Evolutionary conservation across 2,329 filamentous ascomycete genomes (phyloP).

Genomic region (Ophiostoma sp.): DNA sequence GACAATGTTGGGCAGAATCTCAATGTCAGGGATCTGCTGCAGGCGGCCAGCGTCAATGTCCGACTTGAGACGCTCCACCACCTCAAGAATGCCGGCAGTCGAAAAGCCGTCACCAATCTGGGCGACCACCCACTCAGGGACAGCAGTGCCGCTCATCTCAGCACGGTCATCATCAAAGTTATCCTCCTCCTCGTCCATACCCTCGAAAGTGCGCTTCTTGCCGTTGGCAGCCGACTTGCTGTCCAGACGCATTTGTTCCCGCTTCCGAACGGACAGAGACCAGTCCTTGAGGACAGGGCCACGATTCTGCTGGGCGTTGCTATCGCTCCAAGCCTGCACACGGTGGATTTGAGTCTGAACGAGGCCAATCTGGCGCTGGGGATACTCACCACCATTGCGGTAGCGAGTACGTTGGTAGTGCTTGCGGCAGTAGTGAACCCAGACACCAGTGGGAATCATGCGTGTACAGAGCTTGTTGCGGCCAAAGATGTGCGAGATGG

Average conservation of each 20-base stretch:
- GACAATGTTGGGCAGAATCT: conserved; percentile 57
- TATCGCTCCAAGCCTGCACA: conserved; percentile 63
- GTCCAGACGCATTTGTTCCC: conserved; percentile 60
- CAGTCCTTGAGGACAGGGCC: conserved; percentile 57
- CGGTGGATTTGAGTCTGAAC: conserved; percentile 62
- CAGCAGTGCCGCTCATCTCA: conserved; percentile 43
- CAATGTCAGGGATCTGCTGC: conserved; percentile 56
- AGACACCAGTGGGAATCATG: conserved; percentile 66
- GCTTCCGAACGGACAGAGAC: conserved; percentile 63
- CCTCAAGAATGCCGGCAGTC: conserved; percentile 48
- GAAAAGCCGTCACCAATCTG: conserved; percentile 50
- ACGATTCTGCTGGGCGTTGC: conserved; percentile 43
- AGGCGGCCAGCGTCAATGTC: conserved; percentile 48
- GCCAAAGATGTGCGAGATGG: conserved; percentile 79
- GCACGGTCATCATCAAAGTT: conserved; percentile 33
- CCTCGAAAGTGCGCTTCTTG: conserved; percentile 39
- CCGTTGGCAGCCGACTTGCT: conserved; percentile 38
- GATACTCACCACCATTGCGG: conserved; percentile 62
- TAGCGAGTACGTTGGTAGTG: conserved; percentile 78
- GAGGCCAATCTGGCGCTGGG: conserved; percentile 62
- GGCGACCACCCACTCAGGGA: conserved; percentile 52
- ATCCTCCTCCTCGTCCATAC: conserved; percentile 39
- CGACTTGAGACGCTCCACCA: conserved; percentile 48
- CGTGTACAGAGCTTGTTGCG: conserved; percentile 78
- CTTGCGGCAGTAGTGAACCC: conserved; percentile 77